Evolutionary conservation across 164 flowering plant species (phyloP).

Genomic region (Akebia trifoliata): DNA sequence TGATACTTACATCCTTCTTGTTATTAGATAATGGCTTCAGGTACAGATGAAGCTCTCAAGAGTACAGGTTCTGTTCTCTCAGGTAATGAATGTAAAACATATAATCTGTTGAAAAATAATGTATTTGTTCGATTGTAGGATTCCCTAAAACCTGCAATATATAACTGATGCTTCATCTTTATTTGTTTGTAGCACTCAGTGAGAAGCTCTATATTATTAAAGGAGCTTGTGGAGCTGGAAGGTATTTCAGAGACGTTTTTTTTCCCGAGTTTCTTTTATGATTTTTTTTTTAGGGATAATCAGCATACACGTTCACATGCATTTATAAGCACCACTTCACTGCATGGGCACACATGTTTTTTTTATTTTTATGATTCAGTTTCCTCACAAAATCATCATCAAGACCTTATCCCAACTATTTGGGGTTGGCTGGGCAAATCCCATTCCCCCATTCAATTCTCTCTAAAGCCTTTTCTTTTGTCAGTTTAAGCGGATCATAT

Average conservation of each 20-base stretch:
- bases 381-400: no score
- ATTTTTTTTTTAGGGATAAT: background rate
- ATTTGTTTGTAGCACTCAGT: conserved; percentile 60
- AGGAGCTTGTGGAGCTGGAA: conserved; percentile 98
- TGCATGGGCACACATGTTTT: no score
- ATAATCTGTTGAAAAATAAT: background rate
- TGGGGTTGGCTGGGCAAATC: no score
- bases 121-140: background rate
- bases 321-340: background rate
- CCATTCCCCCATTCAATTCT: no score
- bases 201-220: conserved; percentile 88
- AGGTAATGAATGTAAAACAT: conserved; percentile 38
- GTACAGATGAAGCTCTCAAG: conserved; percentile 77
- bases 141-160: background rate
- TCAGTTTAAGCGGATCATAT: no score
- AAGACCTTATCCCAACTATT: no score
- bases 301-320: no score
- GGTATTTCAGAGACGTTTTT: conserved; percentile 38
- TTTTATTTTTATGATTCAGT: no score
- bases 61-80: conserved; percentile 70
- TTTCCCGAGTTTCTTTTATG: background rate
- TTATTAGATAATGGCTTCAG: conserved; percentile 87
- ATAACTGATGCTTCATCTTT: conserved; percentile 16
- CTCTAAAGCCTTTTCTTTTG: no score
- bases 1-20: background rate